Evolutionary conservation across 2,329 filamentous ascomycete genomes (phyloP).

Genomic region (Calonectria crousiana): DNA sequence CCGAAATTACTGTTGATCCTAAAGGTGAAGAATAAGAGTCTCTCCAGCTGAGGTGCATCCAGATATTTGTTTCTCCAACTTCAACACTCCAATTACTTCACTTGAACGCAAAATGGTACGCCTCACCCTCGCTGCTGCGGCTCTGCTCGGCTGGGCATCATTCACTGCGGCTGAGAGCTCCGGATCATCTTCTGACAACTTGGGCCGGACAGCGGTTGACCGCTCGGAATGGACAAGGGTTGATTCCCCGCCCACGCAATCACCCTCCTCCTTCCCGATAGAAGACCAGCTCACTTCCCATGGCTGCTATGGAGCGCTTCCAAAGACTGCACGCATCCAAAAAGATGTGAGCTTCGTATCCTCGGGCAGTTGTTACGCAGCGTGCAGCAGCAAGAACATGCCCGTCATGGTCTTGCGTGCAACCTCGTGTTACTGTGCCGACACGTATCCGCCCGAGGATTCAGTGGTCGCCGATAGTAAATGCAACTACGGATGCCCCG

Average conservation of each 20-base stretch:
- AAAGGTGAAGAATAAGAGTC: neutral
- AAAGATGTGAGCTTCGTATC: neutral
- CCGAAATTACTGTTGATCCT: neutral
- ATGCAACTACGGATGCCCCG: slow-evolving; percentile 31
- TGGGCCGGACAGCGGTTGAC: neutral
- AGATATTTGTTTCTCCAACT: neutral
- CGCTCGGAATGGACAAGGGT: neutral
- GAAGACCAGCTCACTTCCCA: slow-evolving; percentile 16
- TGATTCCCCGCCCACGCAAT: slow-evolving; percentile 49
- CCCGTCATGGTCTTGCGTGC: slow-evolving; percentile 4
- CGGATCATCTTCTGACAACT: neutral
- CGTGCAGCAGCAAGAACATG: neutral
- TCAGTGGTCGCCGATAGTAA: slow-evolving; percentile 21
- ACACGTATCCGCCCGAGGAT: slow-evolving; percentile 23
- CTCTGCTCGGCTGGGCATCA: neutral
- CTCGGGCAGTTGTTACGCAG: neutral
- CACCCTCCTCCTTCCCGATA: neutral
- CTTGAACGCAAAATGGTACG: neutral
- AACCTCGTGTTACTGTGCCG: slow-evolving; percentile 27
- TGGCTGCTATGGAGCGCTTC: slow-evolving; percentile 30
- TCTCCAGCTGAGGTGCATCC: too few relatives aligned
- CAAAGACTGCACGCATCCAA: neutral
- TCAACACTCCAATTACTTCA: neutral
- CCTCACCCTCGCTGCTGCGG: neutral
- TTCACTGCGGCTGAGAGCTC: neutral